Conservation (phyloP, 1,284 basidiomycete genomes). For the Porodaedalea pini region DNA sequence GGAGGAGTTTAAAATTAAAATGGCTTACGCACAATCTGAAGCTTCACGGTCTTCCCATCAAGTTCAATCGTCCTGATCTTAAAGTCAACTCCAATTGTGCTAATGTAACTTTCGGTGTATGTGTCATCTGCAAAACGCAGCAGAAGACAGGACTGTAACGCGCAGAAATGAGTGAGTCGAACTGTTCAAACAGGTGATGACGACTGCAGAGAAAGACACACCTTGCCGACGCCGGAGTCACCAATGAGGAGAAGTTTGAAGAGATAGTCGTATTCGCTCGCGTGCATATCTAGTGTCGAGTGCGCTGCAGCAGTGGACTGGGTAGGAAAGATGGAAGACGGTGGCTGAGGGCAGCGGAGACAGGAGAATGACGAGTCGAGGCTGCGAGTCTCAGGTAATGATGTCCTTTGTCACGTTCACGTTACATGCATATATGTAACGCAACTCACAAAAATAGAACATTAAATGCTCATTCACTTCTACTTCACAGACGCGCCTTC, state of each 20-base stretch:
- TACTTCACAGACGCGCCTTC: not conserved
- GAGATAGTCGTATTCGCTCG: conserved; percentile 87
- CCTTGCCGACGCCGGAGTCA: conserved; percentile 97
- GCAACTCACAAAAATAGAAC: too few species aligned
- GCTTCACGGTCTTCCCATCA: conserved; percentile 98
- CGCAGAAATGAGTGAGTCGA: conserved; percentile 19
- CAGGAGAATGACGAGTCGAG: not conserved
- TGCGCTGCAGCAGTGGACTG: not conserved
- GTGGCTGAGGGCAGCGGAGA: conserved; percentile 3
- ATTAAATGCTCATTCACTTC: not conserved
- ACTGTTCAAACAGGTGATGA: conserved; percentile 5
- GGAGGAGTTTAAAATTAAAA: conserved; percentile 19
- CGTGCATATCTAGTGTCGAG: conserved; percentile 11
- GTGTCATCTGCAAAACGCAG: conserved; percentile 99
- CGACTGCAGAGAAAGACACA: conserved; percentile 34
- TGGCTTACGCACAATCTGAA: conserved; percentile 86
- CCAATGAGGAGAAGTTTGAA: conserved; percentile 94
- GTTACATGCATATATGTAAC: not conserved
- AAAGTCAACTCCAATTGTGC: conserved; percentile 99
- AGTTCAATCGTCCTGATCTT: conserved; percentile 99
- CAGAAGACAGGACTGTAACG: conserved; percentile 87
- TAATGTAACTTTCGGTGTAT: conserved; percentile 99
- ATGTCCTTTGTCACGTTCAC: not conserved
- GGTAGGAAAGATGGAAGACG: not conserved
- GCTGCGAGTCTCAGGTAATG: not conserved